These are phyloP conservation scores for Botryotinia globosa DNA, from an alignment of 2,329 filamentous ascomycete genomes.

Conservation along the genomic window DNA sequence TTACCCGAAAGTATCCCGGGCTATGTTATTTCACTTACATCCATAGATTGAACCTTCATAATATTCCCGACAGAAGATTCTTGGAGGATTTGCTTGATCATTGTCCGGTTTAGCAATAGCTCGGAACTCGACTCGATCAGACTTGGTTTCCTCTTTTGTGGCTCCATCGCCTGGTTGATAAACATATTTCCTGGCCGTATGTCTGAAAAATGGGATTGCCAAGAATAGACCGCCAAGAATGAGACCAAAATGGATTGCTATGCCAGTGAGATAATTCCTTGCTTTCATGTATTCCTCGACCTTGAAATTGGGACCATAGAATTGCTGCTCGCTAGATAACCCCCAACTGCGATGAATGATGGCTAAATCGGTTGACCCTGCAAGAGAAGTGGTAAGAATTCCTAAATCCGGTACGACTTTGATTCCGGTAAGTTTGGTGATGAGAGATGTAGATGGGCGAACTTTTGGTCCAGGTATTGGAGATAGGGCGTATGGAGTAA, in stretches of 20 bases:
- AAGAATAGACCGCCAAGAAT: constrained; percentile 44
- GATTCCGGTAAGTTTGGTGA: constrained; percentile 51
- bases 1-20: background rate
- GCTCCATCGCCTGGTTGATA: constrained; percentile 56
- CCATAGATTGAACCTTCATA: constrained; percentile 63
- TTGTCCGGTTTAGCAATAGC: constrained; percentile 62
- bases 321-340: constrained; percentile 46
- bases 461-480: constrained; percentile 46
- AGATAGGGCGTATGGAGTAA: constrained; percentile 55
- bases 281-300: constrained; percentile 55
- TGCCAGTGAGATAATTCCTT: constrained; percentile 49
- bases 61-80: constrained; percentile 53
- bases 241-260: constrained; percentile 50
- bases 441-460: constrained; percentile 33
- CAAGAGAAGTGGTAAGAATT: constrained; percentile 52
- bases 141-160: constrained; percentile 50
- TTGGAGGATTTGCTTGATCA: constrained; percentile 37
- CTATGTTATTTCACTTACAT: constrained; percentile 45
- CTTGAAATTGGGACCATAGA: constrained; percentile 61
- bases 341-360: constrained; percentile 64
- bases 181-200: constrained; percentile 45
- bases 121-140: constrained; percentile 61
- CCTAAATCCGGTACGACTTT: constrained; percentile 52
- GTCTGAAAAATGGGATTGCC: constrained; percentile 41
- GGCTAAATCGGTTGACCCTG: constrained; percentile 50